phyloP scores from a whole-genome alignment of 192 early-diverging fungal species.

The Coemansia sp. region DNA sequence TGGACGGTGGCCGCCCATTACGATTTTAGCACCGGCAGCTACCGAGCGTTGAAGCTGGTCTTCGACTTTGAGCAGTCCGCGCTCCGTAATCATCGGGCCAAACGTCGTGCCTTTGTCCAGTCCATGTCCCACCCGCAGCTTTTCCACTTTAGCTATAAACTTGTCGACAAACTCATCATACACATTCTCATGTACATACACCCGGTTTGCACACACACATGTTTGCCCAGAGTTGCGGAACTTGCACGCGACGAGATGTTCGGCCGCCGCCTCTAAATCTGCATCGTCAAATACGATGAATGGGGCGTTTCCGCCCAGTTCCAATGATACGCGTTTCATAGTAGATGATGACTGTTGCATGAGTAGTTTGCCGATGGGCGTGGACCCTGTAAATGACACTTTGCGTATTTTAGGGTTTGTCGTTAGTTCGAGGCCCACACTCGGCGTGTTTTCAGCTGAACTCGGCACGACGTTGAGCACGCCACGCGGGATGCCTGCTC shows the following conservation, averaged over 20 bases:
- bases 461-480: conserved; percentile 56
- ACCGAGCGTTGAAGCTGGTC: conserved; percentile 72
- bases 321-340: conserved; percentile 56
- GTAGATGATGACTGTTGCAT: conserved; percentile 53
- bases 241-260: conserved; percentile 42
- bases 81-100: conserved; percentile 79
- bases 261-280: conserved; percentile 43
- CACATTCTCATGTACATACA: conserved; percentile 68
- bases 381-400: conserved; percentile 61
- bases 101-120: conserved; percentile 63
- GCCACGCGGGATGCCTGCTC: conserved; percentile 55
- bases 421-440: conserved; percentile 46
- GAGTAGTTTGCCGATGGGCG: conserved; percentile 53
- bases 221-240: conserved; percentile 74
- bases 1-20: conserved; percentile 62
- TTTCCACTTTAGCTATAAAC: conserved; percentile 61
- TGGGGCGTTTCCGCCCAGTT: conserved; percentile 63
- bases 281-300: conserved; percentile 60
- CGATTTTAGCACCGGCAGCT: conserved; percentile 66
- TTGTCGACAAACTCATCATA: conserved; percentile 64
- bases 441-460: conserved; percentile 46
- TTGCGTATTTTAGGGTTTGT: conserved; percentile 54
- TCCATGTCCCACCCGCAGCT: conserved; percentile 74
- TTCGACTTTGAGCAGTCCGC: conserved; percentile 67
- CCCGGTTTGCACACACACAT: conserved; percentile 69